Percentiles rank a stretch among this genome's conserved stretches.
Evolutionary conservation across 2,329 filamentous ascomycete species (phyloP).

Genomic region (Calycina marina): DNA sequence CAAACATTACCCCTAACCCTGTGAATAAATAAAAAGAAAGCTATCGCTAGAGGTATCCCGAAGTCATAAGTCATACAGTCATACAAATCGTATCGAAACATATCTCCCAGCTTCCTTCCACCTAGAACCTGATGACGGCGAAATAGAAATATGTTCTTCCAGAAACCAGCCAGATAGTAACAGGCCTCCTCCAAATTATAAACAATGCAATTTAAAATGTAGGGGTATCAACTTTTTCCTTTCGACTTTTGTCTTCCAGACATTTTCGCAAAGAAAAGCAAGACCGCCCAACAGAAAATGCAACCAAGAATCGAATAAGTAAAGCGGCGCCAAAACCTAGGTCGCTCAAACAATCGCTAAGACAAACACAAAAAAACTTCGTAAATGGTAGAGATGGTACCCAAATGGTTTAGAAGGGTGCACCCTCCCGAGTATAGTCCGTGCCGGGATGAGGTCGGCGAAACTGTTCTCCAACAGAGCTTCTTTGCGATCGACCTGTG

Average conservation of each 20-base stretch:
- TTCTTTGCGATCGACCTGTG: not conserved
- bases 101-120: not conserved
- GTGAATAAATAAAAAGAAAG: not conserved
- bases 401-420: not conserved
- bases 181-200: not conserved
- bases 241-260: not conserved
- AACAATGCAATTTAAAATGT: not conserved
- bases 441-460: not conserved
- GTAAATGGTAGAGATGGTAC: not conserved
- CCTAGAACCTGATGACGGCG: not conserved
- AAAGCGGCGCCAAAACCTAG: not conserved
- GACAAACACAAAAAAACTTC: too few species aligned
- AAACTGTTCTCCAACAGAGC: not conserved
- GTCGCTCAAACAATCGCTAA: too few species aligned
- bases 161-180: not conserved
- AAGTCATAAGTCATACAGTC: slow-evolving; percentile 2
- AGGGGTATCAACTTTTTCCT: slow-evolving; percentile 1
- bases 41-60: not conserved
- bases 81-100: slow-evolving; percentile 2
- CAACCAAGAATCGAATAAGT: not conserved
- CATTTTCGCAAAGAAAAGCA: slow-evolving; percentile 1
- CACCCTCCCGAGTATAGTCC: not conserved
- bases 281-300: not conserved
- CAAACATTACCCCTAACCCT: not conserved
- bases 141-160: not conserved